Conservation (phyloP, 192 early-diverging fungal genomes). For the Backusella psychrophila region DNA sequence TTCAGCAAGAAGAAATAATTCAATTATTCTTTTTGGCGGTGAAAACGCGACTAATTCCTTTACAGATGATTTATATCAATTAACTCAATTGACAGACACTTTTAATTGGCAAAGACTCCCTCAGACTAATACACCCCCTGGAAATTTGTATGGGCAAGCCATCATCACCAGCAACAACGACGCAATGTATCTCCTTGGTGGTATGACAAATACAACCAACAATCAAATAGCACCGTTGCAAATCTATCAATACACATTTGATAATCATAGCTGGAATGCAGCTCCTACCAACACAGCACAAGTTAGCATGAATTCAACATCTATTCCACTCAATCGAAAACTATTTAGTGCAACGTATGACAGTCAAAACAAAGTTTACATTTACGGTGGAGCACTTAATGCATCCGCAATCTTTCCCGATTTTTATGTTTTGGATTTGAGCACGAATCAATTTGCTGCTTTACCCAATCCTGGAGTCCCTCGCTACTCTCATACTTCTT, state of each 20-base stretch:
- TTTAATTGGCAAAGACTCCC: slow-evolving; percentile 12
- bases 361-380: slow-evolving; percentile 22
- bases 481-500: slow-evolving; percentile 27
- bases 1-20: slow-evolving; percentile 5
- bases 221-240: not conserved
- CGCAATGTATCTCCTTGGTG: slow-evolving; percentile 9
- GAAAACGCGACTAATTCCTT: slow-evolving; percentile 5
- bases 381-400: slow-evolving; percentile 29
- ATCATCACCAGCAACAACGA: not conserved
- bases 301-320: not conserved
- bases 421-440: slow-evolving; percentile 18
- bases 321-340: slow-evolving; percentile 12
- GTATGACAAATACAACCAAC: slow-evolving; percentile 8
- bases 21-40: slow-evolving; percentile 13
- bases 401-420: slow-evolving; percentile 9
- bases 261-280: not conserved
- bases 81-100: slow-evolving; percentile 7
- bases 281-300: not conserved
- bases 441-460: slow-evolving; percentile 1
- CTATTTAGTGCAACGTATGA: slow-evolving; percentile 20
- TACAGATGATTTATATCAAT: slow-evolving; percentile 1
- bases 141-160: slow-evolving; percentile 12
- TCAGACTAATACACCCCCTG: slow-evolving; percentile 13
- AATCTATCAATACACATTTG: not conserved
- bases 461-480: slow-evolving; percentile 14